These are phyloP conservation scores for Sporothrix globosa DNA, from an alignment of 2,329 filamentous ascomycete genomes.

Conservation along the genomic window DNA sequence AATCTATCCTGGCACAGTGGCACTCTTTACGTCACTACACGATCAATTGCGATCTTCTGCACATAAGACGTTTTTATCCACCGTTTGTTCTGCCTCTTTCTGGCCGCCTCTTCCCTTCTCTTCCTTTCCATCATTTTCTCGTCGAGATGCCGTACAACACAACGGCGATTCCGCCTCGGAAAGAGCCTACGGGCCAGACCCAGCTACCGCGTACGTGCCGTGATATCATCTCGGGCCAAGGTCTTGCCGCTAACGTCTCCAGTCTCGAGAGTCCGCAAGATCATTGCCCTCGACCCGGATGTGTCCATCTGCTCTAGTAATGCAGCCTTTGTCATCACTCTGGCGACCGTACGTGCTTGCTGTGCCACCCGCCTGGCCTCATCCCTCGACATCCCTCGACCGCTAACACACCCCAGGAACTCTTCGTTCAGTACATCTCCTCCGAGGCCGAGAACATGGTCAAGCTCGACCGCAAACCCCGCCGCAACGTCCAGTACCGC, in stretches of 20 bases:
- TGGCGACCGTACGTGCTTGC: slow-evolving; percentile 69
- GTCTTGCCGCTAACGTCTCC: not conserved
- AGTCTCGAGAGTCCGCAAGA: slow-evolving; percentile 97
- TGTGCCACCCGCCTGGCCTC: not conserved
- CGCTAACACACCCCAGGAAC: slow-evolving; percentile 61
- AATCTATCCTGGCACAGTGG: not conserved
- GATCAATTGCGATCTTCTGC: not conserved
- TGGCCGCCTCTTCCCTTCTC: not conserved
- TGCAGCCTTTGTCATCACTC: slow-evolving; percentile 88
- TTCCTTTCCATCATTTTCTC: not conserved
- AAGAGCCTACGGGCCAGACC: slow-evolving; percentile 82
- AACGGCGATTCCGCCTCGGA: slow-evolving; percentile 74
- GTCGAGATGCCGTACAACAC: slow-evolving; percentile 85
- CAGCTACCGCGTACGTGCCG: slow-evolving; percentile 74
- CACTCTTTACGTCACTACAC: not conserved
- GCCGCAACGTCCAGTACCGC: slow-evolving; percentile 93
- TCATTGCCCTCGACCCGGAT: slow-evolving; percentile 85
- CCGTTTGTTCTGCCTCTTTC: not conserved
- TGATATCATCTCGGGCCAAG: not conserved
- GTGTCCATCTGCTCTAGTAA: slow-evolving; percentile 87
- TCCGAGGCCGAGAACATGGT: slow-evolving; percentile 84
- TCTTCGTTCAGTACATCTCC: slow-evolving; percentile 92
- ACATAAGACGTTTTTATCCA: not conserved
- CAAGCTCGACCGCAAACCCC: slow-evolving; percentile 87
- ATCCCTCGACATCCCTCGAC: not conserved